Base-by-base conservation (phyloP, 1,284 basidiomycete species). In the Rhodotorula sp. region DNA sequence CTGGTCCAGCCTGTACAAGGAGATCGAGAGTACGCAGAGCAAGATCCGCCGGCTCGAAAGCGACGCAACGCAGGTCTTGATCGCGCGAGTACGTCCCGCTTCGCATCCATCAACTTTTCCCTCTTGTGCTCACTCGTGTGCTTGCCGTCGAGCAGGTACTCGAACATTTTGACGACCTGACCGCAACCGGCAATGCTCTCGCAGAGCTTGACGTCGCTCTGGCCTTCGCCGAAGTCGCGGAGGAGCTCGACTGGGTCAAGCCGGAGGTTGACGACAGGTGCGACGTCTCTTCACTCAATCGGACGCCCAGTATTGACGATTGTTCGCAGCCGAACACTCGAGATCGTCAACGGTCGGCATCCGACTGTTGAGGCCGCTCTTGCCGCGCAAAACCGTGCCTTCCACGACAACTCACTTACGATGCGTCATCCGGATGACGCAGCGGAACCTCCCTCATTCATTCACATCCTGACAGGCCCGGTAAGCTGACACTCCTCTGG, bases 331-430 rank as follows among this genome's bases (percentile, higher is more conserved):
- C 93, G 91, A 30, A 80, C 82, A 26, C 88, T 92, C 69, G 79
- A 87, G 7, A 87, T 98, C 28, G 80, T 82, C 8, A 87, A 90
- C 67, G 94, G 92, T 16, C 87, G 95, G 18, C 95, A 99, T 82
- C 91, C 95, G 0, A 88, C 90, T 0, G 95, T 98, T 11, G 94
- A 99, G 81, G 84, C 92, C 8, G 93, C 93, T 3, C 84, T 99
- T 2, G 82, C 93, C 51, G 84, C 85, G 0, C 83, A 86, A 0
- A 88, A 90, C 26, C 87, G 91, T 48, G 82, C 85, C 13, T 97
- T 94, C 79, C 90, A 87, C 1, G 87, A 92, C 0, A 99, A 98
- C 80, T 88, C 89, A 4, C 84, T 93, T 22, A 73, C 81, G 28
- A 84, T 96, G 78, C 81, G 24, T 28, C 69, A 83, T 5, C 81